phyloP scores from a whole-genome alignment of 257 asterid genomes.

The Rauvolfia tetraphylla region DNA sequence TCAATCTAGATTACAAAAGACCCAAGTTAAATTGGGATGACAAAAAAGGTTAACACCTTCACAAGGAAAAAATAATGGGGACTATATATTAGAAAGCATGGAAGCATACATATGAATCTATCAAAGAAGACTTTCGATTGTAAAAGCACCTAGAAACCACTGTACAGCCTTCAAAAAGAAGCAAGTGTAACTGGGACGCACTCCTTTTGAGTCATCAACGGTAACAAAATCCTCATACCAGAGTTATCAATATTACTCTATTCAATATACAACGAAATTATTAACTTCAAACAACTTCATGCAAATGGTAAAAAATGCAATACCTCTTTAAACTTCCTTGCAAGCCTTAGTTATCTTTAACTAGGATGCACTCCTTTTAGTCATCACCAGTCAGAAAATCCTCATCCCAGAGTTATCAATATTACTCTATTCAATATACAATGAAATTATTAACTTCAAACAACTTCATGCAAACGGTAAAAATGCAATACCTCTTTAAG shows the following conservation, averaged over 20 bases:
- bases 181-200: background rate
- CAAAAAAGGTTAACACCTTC: background rate
- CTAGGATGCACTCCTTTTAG: background rate
- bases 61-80: background rate
- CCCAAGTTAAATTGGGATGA: slow-evolving; percentile 18
- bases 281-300: slow-evolving; percentile 14
- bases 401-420: background rate
- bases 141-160: background rate
- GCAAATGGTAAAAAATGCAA: background rate
- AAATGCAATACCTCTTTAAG: slow-evolving; percentile 65
- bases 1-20: slow-evolving; percentile 51
- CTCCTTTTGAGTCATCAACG: background rate
- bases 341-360: slow-evolving; percentile 66
- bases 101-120: background rate
- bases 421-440: background rate
- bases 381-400: background rate
- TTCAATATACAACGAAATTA: background rate
- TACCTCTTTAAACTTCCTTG: slow-evolving; percentile 93
- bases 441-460: slow-evolving; percentile 6
- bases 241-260: background rate
- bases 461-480: slow-evolving; percentile 9
- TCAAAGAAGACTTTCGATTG: background rate
- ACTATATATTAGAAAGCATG: background rate
- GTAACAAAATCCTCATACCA: background rate
- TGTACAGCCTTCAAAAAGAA: background rate